phyloP scores from a whole-genome alignment of 139 green algal genomes.

The Coelastrella sp. region DNA sequence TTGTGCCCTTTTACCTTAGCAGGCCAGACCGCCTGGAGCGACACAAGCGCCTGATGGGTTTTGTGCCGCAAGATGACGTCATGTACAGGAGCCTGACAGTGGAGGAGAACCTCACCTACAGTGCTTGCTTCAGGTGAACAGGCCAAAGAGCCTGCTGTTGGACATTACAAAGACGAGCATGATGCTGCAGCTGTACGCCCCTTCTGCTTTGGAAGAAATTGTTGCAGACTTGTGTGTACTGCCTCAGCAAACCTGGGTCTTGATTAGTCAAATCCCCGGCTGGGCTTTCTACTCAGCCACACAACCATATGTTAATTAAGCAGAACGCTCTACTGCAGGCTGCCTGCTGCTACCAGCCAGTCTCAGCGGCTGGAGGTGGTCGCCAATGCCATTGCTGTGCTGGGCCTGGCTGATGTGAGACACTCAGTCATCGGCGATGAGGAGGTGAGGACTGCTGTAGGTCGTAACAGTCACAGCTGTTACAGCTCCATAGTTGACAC shows the following conservation, averaged over 20 bases:
- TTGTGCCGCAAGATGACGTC: conserved; percentile 81
- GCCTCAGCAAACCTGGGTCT: not conserved
- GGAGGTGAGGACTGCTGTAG: conserved; percentile 32
- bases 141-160: not conserved
- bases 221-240: not conserved
- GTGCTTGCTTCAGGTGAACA: conserved; percentile 32
- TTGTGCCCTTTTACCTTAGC: not conserved
- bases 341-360: conserved; percentile 47
- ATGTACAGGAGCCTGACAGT: conserved; percentile 70
- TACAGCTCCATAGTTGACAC: conserved; percentile 43
- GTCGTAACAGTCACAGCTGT: not conserved
- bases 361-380: conserved; percentile 49
- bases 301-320: not conserved
- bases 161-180: not conserved
- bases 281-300: not conserved
- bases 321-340: conserved; percentile 11
- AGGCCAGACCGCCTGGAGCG: conserved; percentile 51
- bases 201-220: not conserved
- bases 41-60: conserved; percentile 63
- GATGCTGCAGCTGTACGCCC: not conserved
- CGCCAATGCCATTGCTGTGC: conserved; percentile 15
- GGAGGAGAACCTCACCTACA: conserved; percentile 73
- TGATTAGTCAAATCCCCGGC: not conserved
- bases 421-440: conserved; percentile 62
- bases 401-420: conserved; percentile 48